Percentiles rank a stretch among this genome's conserved stretches.
These are phyloP conservation scores for Didymella lethalis DNA, from an alignment of 2,329 filamentous ascomycete genomes.

Conservation along the genomic window DNA sequence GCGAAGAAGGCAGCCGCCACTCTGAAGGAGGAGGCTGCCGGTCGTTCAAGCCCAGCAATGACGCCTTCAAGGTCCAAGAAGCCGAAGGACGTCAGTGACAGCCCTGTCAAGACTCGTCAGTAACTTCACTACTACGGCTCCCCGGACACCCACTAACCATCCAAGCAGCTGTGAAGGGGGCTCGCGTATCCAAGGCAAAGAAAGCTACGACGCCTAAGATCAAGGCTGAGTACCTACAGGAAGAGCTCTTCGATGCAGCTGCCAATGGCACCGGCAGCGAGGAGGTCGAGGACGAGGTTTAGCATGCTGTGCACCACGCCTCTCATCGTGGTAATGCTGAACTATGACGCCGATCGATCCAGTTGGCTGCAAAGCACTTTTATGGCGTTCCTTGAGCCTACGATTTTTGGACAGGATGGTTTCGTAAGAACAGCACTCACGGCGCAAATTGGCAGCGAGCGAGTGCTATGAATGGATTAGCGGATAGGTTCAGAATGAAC, in stretches of 20 bases:
- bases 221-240: neutral
- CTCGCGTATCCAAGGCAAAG: slow-evolving; percentile 7
- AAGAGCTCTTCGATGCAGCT: neutral
- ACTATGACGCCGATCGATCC: neutral
- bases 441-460: neutral
- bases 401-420: neutral
- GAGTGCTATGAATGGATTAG: neutral
- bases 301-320: neutral
- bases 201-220: neutral
- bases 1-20: slow-evolving; percentile 53
- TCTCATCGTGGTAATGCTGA: neutral
- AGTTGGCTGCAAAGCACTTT: neutral
- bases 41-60: slow-evolving; percentile 1
- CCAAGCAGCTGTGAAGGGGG: slow-evolving; percentile 1
- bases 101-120: slow-evolving; percentile 19
- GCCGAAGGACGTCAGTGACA: slow-evolving; percentile 10
- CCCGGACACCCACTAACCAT: neutral
- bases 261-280: neutral
- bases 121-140: neutral
- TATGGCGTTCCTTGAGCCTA: no score
- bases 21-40: slow-evolving; percentile 35
- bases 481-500: neutral
- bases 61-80: slow-evolving; percentile 8
- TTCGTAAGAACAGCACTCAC: neutral
- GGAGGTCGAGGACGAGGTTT: neutral